Base-by-base conservation (phyloP, 345 rosid species). In the Bretschneidera sinensis region DNA sequence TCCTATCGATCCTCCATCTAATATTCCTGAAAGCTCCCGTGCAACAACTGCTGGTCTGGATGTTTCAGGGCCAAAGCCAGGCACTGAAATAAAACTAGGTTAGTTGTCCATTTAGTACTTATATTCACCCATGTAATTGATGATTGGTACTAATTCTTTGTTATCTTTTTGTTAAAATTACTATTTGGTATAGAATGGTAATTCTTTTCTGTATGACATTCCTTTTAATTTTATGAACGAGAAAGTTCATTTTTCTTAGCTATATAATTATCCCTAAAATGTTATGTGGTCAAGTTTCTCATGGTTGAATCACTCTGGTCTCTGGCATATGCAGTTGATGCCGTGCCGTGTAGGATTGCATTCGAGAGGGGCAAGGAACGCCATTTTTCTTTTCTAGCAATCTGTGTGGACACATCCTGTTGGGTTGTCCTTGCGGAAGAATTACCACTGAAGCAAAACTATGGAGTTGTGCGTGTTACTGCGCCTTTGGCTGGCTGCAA, bases 351-450 rank as follows among this genome's bases (percentile, higher is more conserved):
- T 74, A 76, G 94, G 77, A 86, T 91, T 71, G 92, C 97, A 65
- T 95, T 95, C 64, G 97, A 91, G 76, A 86, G 88, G 83, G 96
- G 91, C 51, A 91, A 82, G 73, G 99, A 88, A 56, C 97, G 96
- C 0, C 81, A 75, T 57, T 85, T 94, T 78, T 55, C 50, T 65
- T 85, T 91, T 68, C 83, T 88, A 71, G 89, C 92, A 49, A 47
- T 81, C 54, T 81, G 96, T 34, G 21, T 76, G 61, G 95, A 91
- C 57, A 69, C 74, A 20, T 80, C 83, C 53, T 97, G 99, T 43
- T 94, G 99, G 99, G 74, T 94, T 65, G 69, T 86, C 54, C 99
- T 91, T 25, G 73, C 80, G 17, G 99, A 94, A 77, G 92, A 88
- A 66, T 70, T 69, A 33, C 89, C 92, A 23, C 43, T 75, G 74